Evolutionary conservation across 208 protist species (phyloP), one percentile per base, ranked within the genome.

Genomic region (Trichomonas gallinae): DNA sequence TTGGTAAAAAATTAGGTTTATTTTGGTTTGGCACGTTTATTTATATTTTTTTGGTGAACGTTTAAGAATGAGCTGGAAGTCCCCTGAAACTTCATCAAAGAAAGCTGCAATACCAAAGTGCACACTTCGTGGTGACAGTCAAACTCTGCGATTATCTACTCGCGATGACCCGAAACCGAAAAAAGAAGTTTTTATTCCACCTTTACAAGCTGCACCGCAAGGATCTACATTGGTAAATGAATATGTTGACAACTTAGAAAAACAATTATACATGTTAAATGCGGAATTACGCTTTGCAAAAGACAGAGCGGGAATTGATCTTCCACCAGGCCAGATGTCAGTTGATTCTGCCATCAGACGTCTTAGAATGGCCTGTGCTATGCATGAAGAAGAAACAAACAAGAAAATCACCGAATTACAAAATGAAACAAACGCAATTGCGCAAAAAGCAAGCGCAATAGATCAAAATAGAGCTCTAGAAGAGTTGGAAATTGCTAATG

Each of bases 311-410:
- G 44, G 44, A 93, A 58, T 93, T 51, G 44, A 93, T 38, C 40
- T 44, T 23, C 40, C 15, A 38, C 44, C 44, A 17, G 44, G 45
- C 15, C 40, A 26, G 38, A 17, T 51, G 26, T 93, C 87, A 6
- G 87, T 93, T 38, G 87, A 93, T 31, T 42, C 87, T 0, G 42
- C 87, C n/a, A 93, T 93, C 17, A 34, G 87, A 13, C 11, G 87
- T 48, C 44, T 93, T 38, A 23, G 87, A 38, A 93, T 34, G 17
- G 87, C 87, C 0, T 93, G 44, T 38, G 23, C 44, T 8, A 13
- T 48, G 42, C 23, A 93, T 42, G 87, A 93, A 93, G 87, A 93
- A 93, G 44, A 93, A 93, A 93, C 87, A 23, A 93, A 93, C 46
- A 48, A 93, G 45, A 44, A 93, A 93, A 51, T 93, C 10, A 34